A percentile compares a stretch with the other conserved stretches of the same genome.
Conservation (phyloP, 805 yeast genomes). For the Ogataea paradorogensis region DNA sequence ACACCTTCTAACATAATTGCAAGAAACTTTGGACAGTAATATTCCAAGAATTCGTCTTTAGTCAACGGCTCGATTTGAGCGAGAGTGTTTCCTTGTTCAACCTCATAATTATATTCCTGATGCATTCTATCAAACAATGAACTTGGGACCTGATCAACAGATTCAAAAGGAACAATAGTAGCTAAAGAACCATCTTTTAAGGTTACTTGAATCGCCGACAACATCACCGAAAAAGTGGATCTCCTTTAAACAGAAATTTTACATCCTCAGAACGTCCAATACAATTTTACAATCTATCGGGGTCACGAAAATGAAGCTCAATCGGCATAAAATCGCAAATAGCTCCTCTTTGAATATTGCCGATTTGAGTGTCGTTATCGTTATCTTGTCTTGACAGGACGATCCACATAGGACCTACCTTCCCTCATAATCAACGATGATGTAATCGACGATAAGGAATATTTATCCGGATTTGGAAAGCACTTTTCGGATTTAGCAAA, state of each 20-base stretch:
- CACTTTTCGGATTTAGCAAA: constrained; percentile 6
- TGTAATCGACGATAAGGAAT: constrained; percentile 7
- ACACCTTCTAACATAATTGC: constrained; percentile 57
- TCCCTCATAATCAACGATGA: not conserved
- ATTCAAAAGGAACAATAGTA: constrained; percentile 60
- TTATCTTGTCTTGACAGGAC: no score
- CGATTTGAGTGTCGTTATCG: no score
- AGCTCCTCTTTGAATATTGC: no score
- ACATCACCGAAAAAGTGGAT: not conserved
- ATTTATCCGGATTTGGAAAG: constrained; percentile 7
- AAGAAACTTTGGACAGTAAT: constrained; percentile 67
- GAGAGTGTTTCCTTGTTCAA: constrained; percentile 74
- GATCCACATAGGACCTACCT: not conserved
- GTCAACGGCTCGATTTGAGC: constrained; percentile 49
- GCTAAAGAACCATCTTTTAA: constrained; percentile 32
- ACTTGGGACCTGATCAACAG: constrained; percentile 46
- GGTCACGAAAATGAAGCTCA: no score
- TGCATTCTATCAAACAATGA: constrained; percentile 45
- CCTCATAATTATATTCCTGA: constrained; percentile 57
- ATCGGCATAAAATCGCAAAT: no score
- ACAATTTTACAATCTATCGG: no score
- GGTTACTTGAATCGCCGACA: constrained; percentile 10
- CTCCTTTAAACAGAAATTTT: no score
- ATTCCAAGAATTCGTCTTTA: constrained; percentile 51
- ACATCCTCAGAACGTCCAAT: no score